Evolutionary conservation across 371 early-diverging fungal genomes (phyloP).

Genomic region (Mortierella sp.): DNA sequence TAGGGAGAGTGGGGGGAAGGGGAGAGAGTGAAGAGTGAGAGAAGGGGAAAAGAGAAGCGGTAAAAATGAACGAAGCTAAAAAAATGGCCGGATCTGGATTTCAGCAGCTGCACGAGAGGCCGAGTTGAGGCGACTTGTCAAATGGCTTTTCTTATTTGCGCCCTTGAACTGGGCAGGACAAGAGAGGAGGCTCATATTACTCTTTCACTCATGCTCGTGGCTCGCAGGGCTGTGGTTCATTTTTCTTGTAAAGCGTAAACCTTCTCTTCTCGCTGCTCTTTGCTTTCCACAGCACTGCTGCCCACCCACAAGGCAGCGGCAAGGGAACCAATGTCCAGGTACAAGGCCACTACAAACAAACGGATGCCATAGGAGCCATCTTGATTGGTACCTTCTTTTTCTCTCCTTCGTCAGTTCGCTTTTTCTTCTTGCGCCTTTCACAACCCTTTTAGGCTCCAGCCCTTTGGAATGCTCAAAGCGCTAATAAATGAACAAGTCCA

Average conservation of each 20-base stretch:
- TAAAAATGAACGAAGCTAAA: slow-evolving; percentile 1
- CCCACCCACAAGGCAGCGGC: no score
- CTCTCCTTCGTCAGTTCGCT: background rate
- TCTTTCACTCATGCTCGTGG: background rate
- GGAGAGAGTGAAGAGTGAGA: slow-evolving; percentile 1
- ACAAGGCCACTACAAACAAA: no score
- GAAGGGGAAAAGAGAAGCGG: background rate
- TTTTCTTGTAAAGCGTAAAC: background rate
- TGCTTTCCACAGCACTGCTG: background rate
- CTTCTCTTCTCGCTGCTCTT: background rate
- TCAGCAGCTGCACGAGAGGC: no score
- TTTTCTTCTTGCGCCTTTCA: background rate
- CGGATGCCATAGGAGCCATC: background rate
- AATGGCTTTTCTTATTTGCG: background rate
- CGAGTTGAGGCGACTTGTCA: no score
- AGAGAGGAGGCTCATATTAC: background rate
- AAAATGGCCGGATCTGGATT: background rate
- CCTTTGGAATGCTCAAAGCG: slow-evolving; percentile 7
- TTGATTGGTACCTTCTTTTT: slow-evolving; percentile 1
- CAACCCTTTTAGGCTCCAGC: background rate
- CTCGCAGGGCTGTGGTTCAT: background rate
- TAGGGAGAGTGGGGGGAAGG: background rate
- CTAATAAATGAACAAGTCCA: background rate
- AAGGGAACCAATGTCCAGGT: background rate
- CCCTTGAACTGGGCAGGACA: background rate